Conservation (phyloP, 495 filamentous ascomycete genomes). For the Aspergillus olivimuriae region DNA sequence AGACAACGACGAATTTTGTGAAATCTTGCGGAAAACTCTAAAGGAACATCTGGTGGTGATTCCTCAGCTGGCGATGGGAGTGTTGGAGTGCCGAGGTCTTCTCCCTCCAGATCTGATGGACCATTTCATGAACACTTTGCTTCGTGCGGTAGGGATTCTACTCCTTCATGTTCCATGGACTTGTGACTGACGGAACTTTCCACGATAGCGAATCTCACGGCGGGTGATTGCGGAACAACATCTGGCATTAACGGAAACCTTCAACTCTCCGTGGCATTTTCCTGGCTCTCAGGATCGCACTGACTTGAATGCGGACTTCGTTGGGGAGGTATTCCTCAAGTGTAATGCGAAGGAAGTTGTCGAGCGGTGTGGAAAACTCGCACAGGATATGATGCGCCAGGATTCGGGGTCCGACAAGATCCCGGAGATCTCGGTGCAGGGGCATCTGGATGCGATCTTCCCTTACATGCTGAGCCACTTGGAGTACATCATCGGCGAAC, state of each 20-base stretch:
- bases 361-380: constrained; percentile 67
- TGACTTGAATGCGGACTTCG: constrained; percentile 70
- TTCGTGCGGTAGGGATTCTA: constrained; percentile 65
- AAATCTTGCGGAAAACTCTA: constrained; percentile 69
- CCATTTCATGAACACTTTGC: constrained; percentile 88
- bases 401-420: constrained; percentile 66
- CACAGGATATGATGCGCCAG: constrained; percentile 60
- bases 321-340: constrained; percentile 92
- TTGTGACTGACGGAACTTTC: constrained; percentile 1
- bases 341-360: constrained; percentile 91
- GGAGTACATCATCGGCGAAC: constrained; percentile 94
- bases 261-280: constrained; percentile 88
- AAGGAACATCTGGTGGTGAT: constrained; percentile 90
- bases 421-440: constrained; percentile 77
- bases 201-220: constrained; percentile 76
- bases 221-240: constrained; percentile 98
- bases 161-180: background rate
- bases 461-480: constrained; percentile 94
- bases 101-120: constrained; percentile 77
- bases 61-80: constrained; percentile 87
- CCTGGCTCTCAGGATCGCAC: constrained; percentile 63
- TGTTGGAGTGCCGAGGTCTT: constrained; percentile 76
- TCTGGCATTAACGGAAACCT: constrained; percentile 92
- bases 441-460: constrained; percentile 84
- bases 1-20: constrained; percentile 87